A percentile compares a stretch with the other conserved stretches of the same genome.
Evolutionary conservation across 768 basidiomycete genomes (phyloP).

Genomic region (Collybia mongolica): DNA sequence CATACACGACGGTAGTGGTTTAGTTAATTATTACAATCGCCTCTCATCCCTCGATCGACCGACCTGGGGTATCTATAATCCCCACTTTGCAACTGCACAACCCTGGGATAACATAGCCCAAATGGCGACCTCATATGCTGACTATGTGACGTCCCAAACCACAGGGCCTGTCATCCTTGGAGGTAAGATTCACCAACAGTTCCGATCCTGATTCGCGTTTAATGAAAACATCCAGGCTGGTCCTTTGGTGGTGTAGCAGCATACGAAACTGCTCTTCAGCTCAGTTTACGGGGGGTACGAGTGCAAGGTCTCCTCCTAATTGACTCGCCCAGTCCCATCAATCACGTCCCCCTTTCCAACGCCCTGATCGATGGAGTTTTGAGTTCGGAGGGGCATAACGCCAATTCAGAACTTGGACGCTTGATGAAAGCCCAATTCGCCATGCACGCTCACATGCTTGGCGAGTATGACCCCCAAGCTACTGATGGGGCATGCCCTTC

Average conservation of each 20-base stretch:
- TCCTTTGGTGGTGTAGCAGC: conserved; percentile 77
- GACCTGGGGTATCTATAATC: conserved; percentile 65
- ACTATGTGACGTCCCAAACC: conserved; percentile 31
- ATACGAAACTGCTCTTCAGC: conserved; percentile 58
- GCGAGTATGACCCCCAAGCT: conserved; percentile 37
- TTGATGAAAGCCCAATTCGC: conserved; percentile 49
- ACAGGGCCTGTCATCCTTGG: conserved; percentile 50
- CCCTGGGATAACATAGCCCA: conserved; percentile 47
- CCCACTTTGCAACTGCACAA: conserved; percentile 40
- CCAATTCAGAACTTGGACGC: conserved; percentile 26
- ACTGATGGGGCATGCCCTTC: conserved; percentile 24
- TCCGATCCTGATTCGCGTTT: neutral
- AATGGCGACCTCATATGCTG: conserved; percentile 55
- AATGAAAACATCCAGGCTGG: conserved; percentile 50
- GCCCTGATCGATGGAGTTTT: conserved; percentile 47
- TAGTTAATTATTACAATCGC: conserved; percentile 48
- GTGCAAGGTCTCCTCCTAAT: conserved; percentile 64
- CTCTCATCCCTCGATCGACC: conserved; percentile 45
- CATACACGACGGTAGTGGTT: conserved; percentile 74
- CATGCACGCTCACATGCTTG: conserved; percentile 46
- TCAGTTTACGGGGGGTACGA: conserved; percentile 37
- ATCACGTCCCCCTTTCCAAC: conserved; percentile 51
- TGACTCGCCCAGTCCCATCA: conserved; percentile 60
- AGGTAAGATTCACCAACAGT: conserved; percentile 37
- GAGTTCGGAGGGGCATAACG: conserved; percentile 25